These are phyloP conservation scores for Citrullus colocynthis DNA, from an alignment of 306 rosid species.

Conservation along the genomic window DNA sequence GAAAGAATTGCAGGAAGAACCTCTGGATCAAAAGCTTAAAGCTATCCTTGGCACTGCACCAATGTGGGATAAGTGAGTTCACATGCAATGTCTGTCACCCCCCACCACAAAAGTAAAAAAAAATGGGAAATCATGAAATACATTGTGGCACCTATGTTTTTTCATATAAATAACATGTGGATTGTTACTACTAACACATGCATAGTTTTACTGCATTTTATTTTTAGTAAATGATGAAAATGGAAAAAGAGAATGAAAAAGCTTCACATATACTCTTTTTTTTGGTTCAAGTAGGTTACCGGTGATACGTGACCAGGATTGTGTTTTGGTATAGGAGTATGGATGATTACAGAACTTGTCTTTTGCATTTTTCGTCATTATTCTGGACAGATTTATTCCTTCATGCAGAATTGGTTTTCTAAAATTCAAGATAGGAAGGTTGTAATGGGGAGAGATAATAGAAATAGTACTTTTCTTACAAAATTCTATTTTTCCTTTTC, in stretches of 20 bases:
- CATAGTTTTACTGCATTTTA: not conserved
- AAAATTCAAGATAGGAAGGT: not conserved
- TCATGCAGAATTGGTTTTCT: not conserved
- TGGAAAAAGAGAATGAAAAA: not conserved
- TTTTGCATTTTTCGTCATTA: not conserved
- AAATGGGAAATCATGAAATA: not conserved
- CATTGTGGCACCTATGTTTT: not conserved
- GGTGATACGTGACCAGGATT: not conserved
- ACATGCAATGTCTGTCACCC: not conserved
- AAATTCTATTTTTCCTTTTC: slow-evolving; percentile 6
- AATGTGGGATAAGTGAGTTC: slow-evolving; percentile 86
- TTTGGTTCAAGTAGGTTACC: not conserved
- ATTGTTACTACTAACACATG: not conserved
- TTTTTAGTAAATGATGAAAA: not conserved
- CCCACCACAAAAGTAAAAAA: not conserved
- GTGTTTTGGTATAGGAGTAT: not conserved
- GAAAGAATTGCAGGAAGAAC: slow-evolving; percentile 60
- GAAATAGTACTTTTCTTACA: not conserved
- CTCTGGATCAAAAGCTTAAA: slow-evolving; percentile 49
- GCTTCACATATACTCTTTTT: not conserved
- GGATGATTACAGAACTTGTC: not conserved
- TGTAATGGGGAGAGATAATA: not conserved
- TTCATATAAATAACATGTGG: not conserved
- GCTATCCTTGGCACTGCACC: slow-evolving; percentile 72
- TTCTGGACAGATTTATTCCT: not conserved